Conservation (phyloP, 768 basidiomycete genomes). For the Kwoniella sp. region DNA sequence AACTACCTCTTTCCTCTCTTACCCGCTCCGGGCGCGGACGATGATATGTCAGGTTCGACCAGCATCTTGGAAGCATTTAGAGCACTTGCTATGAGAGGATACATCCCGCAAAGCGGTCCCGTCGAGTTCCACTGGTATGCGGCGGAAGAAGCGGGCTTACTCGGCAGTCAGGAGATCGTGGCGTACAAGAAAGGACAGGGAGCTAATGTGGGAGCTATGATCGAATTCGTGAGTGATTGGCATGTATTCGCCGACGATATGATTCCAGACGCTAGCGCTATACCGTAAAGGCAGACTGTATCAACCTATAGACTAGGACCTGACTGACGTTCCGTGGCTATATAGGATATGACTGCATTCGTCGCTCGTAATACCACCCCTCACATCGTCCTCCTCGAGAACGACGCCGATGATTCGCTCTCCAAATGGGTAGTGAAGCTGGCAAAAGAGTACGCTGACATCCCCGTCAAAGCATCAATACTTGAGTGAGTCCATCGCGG, state of each 20-base stretch:
- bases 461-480: slow-evolving; percentile 18
- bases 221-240: slow-evolving; percentile 64
- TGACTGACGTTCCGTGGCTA: no score
- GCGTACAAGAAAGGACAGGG: slow-evolving; percentile 66
- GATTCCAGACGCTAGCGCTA: no score
- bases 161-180: slow-evolving; percentile 83
- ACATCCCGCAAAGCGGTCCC: slow-evolving; percentile 44
- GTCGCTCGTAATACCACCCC: slow-evolving; percentile 26
- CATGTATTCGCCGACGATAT: no score
- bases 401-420: slow-evolving; percentile 25
- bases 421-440: slow-evolving; percentile 37
- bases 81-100: slow-evolving; percentile 45
- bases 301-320: no score
- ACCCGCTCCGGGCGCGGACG: slow-evolving; percentile 57
- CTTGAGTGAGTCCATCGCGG: slow-evolving; percentile 26
- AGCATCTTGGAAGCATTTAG: slow-evolving; percentile 54
- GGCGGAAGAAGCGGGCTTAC: slow-evolving; percentile 57
- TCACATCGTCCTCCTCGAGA: slow-evolving; percentile 28
- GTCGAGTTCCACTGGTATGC: slow-evolving; percentile 57
- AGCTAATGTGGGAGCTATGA: slow-evolving; percentile 75
- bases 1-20: slow-evolving; percentile 57
- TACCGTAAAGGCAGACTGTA: not conserved
- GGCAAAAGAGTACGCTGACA: slow-evolving; percentile 31
- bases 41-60: slow-evolving; percentile 54
- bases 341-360: slow-evolving; percentile 40